Conservation (phyloP, 2,329 filamentous ascomycete genomes). For the Golovinomyces cichoracearum region DNA sequence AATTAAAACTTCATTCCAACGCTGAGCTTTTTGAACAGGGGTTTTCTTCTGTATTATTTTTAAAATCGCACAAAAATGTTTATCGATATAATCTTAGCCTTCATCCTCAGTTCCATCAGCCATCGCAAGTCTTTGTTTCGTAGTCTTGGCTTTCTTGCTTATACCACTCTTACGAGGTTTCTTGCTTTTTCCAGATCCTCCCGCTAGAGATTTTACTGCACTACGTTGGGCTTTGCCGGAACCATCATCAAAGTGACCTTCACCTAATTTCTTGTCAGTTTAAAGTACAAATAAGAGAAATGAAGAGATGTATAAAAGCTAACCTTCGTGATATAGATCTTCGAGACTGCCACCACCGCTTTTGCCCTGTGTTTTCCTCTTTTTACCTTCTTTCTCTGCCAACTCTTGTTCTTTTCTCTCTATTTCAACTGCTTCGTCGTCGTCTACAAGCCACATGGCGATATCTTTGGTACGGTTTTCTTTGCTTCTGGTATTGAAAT, state of each 20-base stretch:
- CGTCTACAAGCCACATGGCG: constrained; percentile 94
- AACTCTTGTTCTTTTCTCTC: constrained; percentile 79
- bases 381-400: constrained; percentile 27
- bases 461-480: constrained; percentile 96
- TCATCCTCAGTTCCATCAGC: constrained; percentile 28
- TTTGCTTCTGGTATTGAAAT: constrained; percentile 76
- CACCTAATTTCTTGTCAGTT: constrained; percentile 29
- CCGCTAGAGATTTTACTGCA: constrained; percentile 40
- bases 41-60: too few relatives aligned
- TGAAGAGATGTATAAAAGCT: constrained; percentile 18
- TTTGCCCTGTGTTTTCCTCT: constrained; percentile 30
- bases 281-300: constrained; percentile 1
- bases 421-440: constrained; percentile 83
- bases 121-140: constrained; percentile 41
- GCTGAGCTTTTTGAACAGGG: too few relatives aligned
- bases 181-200: constrained; percentile 29
- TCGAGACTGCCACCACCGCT: constrained; percentile 44
- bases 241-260: constrained; percentile 81
- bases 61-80: too few relatives aligned
- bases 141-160: constrained; percentile 39
- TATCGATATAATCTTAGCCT: too few relatives aligned
- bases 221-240: constrained; percentile 62
- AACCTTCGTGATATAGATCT: constrained; percentile 98
- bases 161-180: constrained; percentile 22
- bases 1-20: too few relatives aligned